Evolutionary conservation across 306 rosid genomes (phyloP), one percentile per base, ranked within the genome.

Genomic region (Alnus glutinosa): DNA sequence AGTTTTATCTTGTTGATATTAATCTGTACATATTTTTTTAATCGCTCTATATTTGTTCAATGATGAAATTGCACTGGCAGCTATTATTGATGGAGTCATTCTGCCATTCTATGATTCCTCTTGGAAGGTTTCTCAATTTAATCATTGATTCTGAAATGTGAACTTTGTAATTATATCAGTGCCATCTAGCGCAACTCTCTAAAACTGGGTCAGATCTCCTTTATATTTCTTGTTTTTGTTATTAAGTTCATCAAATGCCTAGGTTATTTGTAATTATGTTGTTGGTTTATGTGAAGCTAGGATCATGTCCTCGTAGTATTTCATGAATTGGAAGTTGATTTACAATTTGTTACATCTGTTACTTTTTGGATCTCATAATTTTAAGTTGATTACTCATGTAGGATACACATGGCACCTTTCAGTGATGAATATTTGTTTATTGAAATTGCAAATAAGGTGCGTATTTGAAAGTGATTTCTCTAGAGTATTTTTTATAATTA

Each of bases 361-460:
- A 12, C 47, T 62, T 61, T 50, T 78, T 50, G 48, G 75, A 80
- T 83, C 75, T 87, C 75, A 83, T 85, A 55, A 87, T 78, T 81
- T 75, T 77, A 82, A 73, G 34, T 87, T 86, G 69, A 85, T 85
- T 85, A 47, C 72, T 80, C 80, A 36, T 87, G 91, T 83, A 94
- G 98, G 97, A 92, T 94, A 84, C 97, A 94, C 86, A 92, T 94
- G 98, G 98, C 98, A 78, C 98, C 98, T 85, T 94, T 94, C 93
- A 89, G 94, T 61, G 98, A 94, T 85, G 97, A 94, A 81, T 94
- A 92, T 87, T 85, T 94, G 79, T 94, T 94, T 84, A 88, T 92
- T 82, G 98, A 94, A 88, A 86, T 94, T 70, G 97, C 98, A 78
- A 94, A 92, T 80, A 94, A 94, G 98, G 98, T 94, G 84, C 12